phyloP scores from a whole-genome alignment of 371 early-diverging fungal species.

The Thermomucor indicae-seudaticae region DNA sequence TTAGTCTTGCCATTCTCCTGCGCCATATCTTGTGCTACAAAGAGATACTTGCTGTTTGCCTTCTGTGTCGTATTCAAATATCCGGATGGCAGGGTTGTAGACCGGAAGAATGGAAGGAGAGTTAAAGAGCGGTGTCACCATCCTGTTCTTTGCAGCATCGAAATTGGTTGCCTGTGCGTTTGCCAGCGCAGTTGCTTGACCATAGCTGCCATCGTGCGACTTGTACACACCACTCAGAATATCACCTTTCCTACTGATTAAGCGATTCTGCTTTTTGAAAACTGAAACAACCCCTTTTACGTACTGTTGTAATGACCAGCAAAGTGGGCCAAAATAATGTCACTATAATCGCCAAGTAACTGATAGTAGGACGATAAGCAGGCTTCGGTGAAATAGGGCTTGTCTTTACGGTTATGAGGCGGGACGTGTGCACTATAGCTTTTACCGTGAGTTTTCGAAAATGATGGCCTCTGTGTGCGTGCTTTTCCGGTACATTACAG shows the following conservation, averaged over 20 bases:
- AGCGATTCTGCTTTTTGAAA: neutral
- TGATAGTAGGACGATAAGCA: slow-evolving; percentile 34
- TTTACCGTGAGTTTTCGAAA: neutral
- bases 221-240: slow-evolving; percentile 15
- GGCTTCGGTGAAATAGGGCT: slow-evolving; percentile 10
- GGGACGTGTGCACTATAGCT: slow-evolving; percentile 44
- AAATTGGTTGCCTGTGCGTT: slow-evolving; percentile 1
- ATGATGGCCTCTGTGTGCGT: neutral
- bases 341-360: slow-evolving; percentile 35
- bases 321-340: slow-evolving; percentile 39
- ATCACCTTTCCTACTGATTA: slow-evolving; percentile 12
- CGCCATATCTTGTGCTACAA: too few relatives aligned
- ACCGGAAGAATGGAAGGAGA: slow-evolving; percentile 47
- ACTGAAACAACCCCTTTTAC: neutral
- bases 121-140: slow-evolving; percentile 28
- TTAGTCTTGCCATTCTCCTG: too few relatives aligned
- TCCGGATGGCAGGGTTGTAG: slow-evolving; percentile 46
- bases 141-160: neutral
- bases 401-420: slow-evolving; percentile 26
- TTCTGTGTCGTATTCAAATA: slow-evolving; percentile 39
- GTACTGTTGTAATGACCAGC: slow-evolving; percentile 43
- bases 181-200: neutral
- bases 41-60: slow-evolving; percentile 7
- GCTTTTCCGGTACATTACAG: slow-evolving; percentile 5
- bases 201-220: slow-evolving; percentile 1